Base-by-base conservation (phyloP, 371 early-diverging fungal species). In the Pancytospora philotis region DNA sequence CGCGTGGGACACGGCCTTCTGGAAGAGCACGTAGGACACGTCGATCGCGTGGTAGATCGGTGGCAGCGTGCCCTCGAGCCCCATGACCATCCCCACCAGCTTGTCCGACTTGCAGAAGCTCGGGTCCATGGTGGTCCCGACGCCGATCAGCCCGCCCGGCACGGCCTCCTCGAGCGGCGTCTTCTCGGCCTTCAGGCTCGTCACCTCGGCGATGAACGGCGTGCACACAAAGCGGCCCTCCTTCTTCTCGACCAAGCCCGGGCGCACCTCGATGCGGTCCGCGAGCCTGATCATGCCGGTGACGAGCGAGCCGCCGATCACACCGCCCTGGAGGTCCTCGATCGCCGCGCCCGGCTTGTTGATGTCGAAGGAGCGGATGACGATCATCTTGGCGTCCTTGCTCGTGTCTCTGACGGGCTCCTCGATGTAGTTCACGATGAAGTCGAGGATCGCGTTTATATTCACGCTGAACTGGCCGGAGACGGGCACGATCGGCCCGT, bases 81-180 rank as follows among this genome's bases (percentile, higher is more conserved):
- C 98, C 74, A 99, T 84, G 0, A 97, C 95, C 80, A 96, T 93
- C 70, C 99, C 99, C 56, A 95, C 92, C 55, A 99, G 85, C 80
- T 92, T 89, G 85, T 99, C 98, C 62, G 90, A 92, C 84, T 95
- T 89, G 84, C 95, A 95, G 51, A 94, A 85, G 10, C 90, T 89
- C 37, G 99, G 98, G 83, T 99, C 99, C 80, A 98, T 86, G 73
- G 87, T 84, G 36, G 99, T 98, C 68, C 98, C 98, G 59, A 99
- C 95, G 85, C 94, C 97, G 75, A 99, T 97, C 58, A 99, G 85
- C 69, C 99, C 99, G 69, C 99, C 99, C 30, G 99, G 96, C 66
- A 94, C 91, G 49, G 98, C 99, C 83, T 92, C 91, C 77, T 91
- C 84, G 51, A 99, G 84, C 62, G 85, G 82, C 82, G 95, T 97